These are phyloP conservation scores for Rubia peregrina DNA, from an alignment of 305 asterid genomes.

Conservation along the genomic window DNA sequence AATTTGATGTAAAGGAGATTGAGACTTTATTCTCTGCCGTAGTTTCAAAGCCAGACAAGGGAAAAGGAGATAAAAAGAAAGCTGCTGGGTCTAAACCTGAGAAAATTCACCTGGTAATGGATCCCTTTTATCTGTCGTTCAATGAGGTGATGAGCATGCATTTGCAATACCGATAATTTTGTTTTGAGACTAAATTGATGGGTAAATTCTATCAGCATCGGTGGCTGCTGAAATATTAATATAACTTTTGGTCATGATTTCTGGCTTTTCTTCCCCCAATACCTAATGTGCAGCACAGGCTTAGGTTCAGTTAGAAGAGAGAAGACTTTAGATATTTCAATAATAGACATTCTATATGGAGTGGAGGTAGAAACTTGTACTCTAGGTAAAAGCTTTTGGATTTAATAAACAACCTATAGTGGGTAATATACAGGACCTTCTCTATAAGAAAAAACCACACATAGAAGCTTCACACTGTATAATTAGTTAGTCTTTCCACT, in stretches of 20 bases:
- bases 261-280: neutral
- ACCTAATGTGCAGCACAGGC: neutral
- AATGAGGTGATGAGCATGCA: neutral
- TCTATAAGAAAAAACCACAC: neutral
- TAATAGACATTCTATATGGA: neutral
- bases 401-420: neutral
- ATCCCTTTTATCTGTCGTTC: constrained; percentile 6
- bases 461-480: neutral
- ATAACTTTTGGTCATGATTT: neutral
- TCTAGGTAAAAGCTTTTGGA: neutral
- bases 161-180: neutral
- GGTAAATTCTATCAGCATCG: neutral
- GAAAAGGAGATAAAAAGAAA: constrained; percentile 69
- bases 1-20: constrained; percentile 83
- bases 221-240: neutral
- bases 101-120: constrained; percentile 73
- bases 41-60: constrained; percentile 73
- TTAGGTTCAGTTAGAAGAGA: neutral
- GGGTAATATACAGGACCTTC: neutral
- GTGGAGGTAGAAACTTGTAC: neutral
- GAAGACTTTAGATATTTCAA: neutral
- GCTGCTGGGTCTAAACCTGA: constrained; percentile 91
- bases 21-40: constrained; percentile 85
- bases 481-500: neutral
- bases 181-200: neutral